phyloP scores from a whole-genome alignment of 352 stramenopile species.

The Aphanomyces astaci region DNA sequence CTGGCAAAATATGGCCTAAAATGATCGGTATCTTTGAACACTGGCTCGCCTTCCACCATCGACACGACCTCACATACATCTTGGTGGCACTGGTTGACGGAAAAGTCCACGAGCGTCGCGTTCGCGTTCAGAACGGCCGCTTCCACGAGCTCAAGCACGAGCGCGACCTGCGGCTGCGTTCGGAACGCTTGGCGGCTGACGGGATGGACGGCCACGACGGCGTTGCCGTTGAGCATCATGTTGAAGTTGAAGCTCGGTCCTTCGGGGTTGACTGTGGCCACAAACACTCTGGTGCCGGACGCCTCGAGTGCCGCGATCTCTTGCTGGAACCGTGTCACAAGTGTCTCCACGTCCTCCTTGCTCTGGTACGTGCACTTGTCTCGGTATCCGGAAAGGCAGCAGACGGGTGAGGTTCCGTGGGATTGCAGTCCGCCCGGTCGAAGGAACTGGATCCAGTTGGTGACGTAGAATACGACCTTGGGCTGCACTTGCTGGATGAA shows the following conservation, averaged over 20 bases:
- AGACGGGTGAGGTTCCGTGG: background rate
- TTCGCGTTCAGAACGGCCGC: background rate
- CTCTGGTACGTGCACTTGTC: conserved; percentile 12
- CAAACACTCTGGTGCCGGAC: conserved; percentile 16
- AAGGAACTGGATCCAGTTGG: conserved; percentile 11
- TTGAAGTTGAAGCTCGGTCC: conserved; percentile 3
- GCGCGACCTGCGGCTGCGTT: background rate
- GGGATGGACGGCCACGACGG: background rate
- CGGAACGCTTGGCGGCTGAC: background rate
- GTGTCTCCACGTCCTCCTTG: background rate
- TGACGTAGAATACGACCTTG: background rate
- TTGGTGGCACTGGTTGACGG: conserved; percentile 9
- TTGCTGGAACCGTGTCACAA: background rate
- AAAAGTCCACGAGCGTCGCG: conserved; percentile 11
- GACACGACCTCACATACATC: conserved; percentile 11
- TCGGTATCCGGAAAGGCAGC: background rate
- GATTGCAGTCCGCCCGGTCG: background rate
- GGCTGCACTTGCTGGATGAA: background rate
- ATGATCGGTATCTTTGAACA: conserved; percentile 18
- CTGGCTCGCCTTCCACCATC: conserved; percentile 8
- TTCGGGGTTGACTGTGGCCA: conserved; percentile 16
- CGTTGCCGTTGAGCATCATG: conserved; percentile 15
- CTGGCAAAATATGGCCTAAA: conserved; percentile 18
- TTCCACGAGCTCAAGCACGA: background rate
- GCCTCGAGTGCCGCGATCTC: background rate